Evolutionary conservation across 1,139 yeast species (phyloP).

Genomic region (Taphrina populina): DNA sequence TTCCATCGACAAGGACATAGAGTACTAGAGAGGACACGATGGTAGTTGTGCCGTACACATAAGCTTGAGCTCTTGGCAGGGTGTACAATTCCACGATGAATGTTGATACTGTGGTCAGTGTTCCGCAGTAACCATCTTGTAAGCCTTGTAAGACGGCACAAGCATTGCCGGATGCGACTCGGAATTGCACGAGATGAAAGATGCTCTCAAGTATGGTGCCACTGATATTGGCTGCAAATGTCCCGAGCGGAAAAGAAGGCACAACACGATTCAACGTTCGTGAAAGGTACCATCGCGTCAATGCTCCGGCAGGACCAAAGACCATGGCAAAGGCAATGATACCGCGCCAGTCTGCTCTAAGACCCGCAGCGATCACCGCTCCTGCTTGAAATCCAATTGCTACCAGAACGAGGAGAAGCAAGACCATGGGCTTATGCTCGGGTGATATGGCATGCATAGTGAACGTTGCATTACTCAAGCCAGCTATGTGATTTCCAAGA

Average conservation of each 20-base stretch:
- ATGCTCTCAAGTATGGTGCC: slow-evolving; percentile 63
- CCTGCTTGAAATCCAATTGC: slow-evolving; percentile 50
- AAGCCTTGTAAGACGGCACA: slow-evolving; percentile 44
- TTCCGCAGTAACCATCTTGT: slow-evolving; percentile 43
- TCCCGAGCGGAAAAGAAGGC: slow-evolving; percentile 64
- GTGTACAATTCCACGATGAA: slow-evolving; percentile 43
- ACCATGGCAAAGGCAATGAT: slow-evolving; percentile 58
- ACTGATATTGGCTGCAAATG: slow-evolving; percentile 63
- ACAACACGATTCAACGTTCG: slow-evolving; percentile 51
- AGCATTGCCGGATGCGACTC: slow-evolving; percentile 40
- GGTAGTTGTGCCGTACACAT: slow-evolving; percentile 36
- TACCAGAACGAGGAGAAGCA: slow-evolving; percentile 42
- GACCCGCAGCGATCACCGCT: slow-evolving; percentile 50
- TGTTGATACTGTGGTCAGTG: slow-evolving; percentile 42
- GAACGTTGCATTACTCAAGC: neutral
- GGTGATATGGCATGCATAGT: neutral
- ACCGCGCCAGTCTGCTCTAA: slow-evolving; percentile 54
- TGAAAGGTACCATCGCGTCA: slow-evolving; percentile 57
- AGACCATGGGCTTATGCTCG: neutral
- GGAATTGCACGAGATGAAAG: slow-evolving; percentile 52
- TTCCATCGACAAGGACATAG: slow-evolving; percentile 38
- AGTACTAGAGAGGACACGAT: slow-evolving; percentile 33
- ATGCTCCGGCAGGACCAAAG: slow-evolving; percentile 69
- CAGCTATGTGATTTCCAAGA: slow-evolving; percentile 50
- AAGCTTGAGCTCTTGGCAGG: slow-evolving; percentile 38